Base-by-base conservation (phyloP, 352 stramenopile genomes). In the Phytophthora hybrid region DNA sequence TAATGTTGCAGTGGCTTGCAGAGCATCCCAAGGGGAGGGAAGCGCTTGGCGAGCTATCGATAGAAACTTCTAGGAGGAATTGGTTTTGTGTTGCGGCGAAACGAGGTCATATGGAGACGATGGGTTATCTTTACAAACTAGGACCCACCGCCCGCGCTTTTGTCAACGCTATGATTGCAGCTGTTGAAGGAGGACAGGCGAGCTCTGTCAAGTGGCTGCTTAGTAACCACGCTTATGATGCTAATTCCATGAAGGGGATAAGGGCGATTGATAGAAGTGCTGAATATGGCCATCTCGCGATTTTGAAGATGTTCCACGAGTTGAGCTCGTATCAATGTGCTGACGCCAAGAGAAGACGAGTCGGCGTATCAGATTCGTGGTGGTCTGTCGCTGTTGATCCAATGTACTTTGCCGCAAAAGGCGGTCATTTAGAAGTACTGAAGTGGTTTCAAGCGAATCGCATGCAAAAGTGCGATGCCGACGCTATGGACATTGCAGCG, bases 401-500 rank as follows among this genome's bases (percentile, higher is more conserved):
- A 14, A 46, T 46, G 39, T 46, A 46, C 4, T 46, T 46, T 5
- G 49, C 49, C 11, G 49, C 49, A 31, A 31, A 29, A 55, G 49
- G 49, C n/a, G 49, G 49, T 16, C 19, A 55, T 9, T 11, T 55
- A 18, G 49, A 11, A 19, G 37, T 63, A 6, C 23, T 63, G 4
- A 11, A 63, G 37, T 63, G 57, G 37, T 10, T 63, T 9, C 44
- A 46, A n/a, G n/a, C 31, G 54, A 21, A 46, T 32, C 23, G 21
- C 7, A 13, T 18, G 19, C 8, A 51, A 4, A 54, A 10, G 8
- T 39, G 39, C 31, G 56, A 34, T 10, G 9, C 11, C 10, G 49
- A 26, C 21, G 9, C 49, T 14, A 64, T 64, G 58, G 58, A 64
- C 29, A 32, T 46, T 26, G 58, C 58, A 39, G 58, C 58, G 11